phyloP scores from a whole-genome alignment of 306 rosid species.

The Acacia confusa region DNA sequence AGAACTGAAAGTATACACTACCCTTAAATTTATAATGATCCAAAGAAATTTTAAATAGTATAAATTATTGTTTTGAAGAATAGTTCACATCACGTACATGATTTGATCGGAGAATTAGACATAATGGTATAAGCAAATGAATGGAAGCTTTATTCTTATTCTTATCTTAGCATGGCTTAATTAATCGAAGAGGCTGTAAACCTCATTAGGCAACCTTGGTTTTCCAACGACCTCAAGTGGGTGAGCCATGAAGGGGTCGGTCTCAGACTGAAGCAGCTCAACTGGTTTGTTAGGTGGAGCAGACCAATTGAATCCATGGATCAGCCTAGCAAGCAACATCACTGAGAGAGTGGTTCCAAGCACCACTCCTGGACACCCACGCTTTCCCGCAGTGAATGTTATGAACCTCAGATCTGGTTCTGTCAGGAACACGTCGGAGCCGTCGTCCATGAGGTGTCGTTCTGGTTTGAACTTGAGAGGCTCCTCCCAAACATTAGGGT shows the following conservation, averaged over 20 bases:
- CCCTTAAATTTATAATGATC: too few species aligned
- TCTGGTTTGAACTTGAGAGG: neutral
- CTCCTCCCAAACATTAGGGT: conserved; percentile 32
- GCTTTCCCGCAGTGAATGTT: neutral
- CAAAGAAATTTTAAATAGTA: too few species aligned
- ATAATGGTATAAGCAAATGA: too few species aligned
- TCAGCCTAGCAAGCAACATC: neutral
- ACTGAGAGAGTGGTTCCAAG: neutral
- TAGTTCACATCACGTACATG: too few species aligned
- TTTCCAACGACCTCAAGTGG: neutral
- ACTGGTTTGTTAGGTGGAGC: neutral
- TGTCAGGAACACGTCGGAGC: neutral
- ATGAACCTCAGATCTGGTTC: neutral
- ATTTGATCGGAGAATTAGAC: too few species aligned
- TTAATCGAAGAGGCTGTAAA: neutral
- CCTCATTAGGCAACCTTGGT: neutral
- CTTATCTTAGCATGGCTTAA: neutral
- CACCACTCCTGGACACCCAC: neutral
- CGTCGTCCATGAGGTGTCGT: neutral
- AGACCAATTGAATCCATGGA: neutral
- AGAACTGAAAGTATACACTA: too few species aligned
- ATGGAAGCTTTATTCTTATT: neutral
- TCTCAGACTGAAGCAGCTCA: neutral
- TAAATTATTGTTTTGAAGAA: too few species aligned
- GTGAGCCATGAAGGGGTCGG: neutral